Percentiles rank a stretch among this genome's conserved stretches.
Evolutionary conservation across 2,329 filamentous ascomycete species (phyloP).

Genomic region (Rugonectria rugulosa): DNA sequence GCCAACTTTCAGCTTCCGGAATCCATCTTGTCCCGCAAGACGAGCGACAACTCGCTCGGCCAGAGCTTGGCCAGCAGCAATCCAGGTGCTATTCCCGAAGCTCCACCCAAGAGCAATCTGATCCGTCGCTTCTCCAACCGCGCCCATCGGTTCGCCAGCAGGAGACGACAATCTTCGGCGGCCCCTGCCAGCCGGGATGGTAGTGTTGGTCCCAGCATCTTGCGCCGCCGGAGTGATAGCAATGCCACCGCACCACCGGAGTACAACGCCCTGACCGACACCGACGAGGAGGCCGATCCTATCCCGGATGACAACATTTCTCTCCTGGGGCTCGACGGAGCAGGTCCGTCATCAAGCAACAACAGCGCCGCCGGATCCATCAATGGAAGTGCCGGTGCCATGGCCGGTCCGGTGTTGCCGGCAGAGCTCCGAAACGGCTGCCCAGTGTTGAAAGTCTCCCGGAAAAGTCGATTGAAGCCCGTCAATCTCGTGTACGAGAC

Average conservation of each 20-base stretch:
- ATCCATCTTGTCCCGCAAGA: conserved; percentile 67
- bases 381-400: conserved; percentile 51
- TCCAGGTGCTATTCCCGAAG: conserved; percentile 64
- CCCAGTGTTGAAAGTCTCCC: conserved; percentile 81
- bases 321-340: conserved; percentile 51
- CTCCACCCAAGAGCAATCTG: conserved; percentile 60
- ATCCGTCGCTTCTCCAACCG: conserved; percentile 87
- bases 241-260: conserved; percentile 72
- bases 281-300: conserved; percentile 58
- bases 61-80: conserved; percentile 63
- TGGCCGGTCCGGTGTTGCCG: conserved; percentile 77
- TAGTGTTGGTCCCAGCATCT: conserved; percentile 87
- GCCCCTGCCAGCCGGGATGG: conserved; percentile 81
- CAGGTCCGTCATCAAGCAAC: conserved; percentile 54
- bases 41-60: conserved; percentile 69
- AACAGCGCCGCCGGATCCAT: conserved; percentile 58
- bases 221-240: conserved; percentile 89
- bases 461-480: conserved; percentile 77
- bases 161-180: conserved; percentile 80
- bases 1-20: conserved; percentile 76
- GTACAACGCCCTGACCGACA: conserved; percentile 54
- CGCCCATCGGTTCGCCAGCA: conserved; percentile 72
- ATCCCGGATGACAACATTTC: conserved; percentile 44
- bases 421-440: conserved; percentile 81
- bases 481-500: conserved; percentile 78